Evolutionary conservation across 768 basidiomycete genomes (phyloP), one percentile per base, ranked within the genome.

Genomic region (Amanita phalloides): DNA sequence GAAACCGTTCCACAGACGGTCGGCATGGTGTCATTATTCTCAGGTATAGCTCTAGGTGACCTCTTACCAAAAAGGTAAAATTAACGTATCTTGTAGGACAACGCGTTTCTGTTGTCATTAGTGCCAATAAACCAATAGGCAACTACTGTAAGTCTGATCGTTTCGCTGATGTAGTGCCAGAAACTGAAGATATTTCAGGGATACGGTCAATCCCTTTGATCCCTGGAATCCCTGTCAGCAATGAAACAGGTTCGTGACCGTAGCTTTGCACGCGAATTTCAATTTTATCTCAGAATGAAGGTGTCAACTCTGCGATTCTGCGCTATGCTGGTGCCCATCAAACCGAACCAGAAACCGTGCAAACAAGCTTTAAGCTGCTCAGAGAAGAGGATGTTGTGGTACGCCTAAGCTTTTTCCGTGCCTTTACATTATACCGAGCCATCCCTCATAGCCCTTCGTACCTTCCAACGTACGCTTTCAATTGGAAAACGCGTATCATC

Each of bases 101-200:
- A 53, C 63, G 62, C 11, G 64, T 64, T 46, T 66, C 64, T 1
- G 63, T 64, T 32, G 65, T 80, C 5, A 58, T 78, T 13, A 66
- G 61, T 8, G 74, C 78, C 11, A 62, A 77, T 55, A 70, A 78
- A 48, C 57, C 68, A 0, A 56, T 73, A 23, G 68, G 62, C 3
- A 83, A 79, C 57, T 83, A 82, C 60, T 82, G 72, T 71, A 63
- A 74, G 43, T 69, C 70, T 47, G 45, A 21, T 8, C 42, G 63
- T 70, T n/a, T 53, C 64, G 47, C 64, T 64, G 46, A 58, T 61
- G 54, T 52, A 54, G 32, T 55, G 65, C 1, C 20, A 21, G 37
- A 26, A 5, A 26, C 23, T 37, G 7, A 26, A 5, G 5, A 13
- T 33, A 10, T 35, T 51, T 30, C 32, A 44, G 42, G 13, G 51